Evolutionary conservation across 345 rosid species (phyloP).

Genomic region (Cardamine chenopodiifolia): DNA sequence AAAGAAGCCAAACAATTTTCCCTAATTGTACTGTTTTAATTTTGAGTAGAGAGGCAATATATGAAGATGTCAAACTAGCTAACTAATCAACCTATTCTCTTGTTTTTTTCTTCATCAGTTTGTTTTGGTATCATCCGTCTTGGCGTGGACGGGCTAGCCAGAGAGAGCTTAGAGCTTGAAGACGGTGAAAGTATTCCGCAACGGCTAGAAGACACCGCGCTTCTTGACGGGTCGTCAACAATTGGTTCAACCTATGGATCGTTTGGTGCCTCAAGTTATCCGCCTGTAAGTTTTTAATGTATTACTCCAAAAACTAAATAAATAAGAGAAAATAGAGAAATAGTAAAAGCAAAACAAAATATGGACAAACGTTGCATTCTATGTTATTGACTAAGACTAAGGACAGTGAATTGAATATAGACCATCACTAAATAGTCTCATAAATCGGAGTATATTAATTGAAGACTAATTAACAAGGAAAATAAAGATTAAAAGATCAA

Average conservation of each 20-base stretch:
- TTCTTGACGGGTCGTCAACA: conserved; percentile 81
- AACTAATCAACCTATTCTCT: conserved; percentile 45
- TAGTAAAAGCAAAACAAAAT: not conserved
- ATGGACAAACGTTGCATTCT: conserved; percentile 17
- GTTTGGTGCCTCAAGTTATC: conserved; percentile 93
- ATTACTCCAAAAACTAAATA: conserved; percentile 15
- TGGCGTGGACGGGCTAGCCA: conserved; percentile 93
- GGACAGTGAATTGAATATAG: not conserved
- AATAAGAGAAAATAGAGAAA: not conserved
- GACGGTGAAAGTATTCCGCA: conserved; percentile 90
- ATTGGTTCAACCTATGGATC: conserved; percentile 67
- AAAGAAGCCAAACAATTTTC: conserved; percentile 34
- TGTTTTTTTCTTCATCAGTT: not conserved
- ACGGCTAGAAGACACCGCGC: conserved; percentile 83
- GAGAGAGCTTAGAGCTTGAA: conserved; percentile 91
- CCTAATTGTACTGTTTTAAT: conserved; percentile 21
- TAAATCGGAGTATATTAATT: not conserved
- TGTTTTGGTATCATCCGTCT: conserved; percentile 48
- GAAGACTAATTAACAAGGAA: not conserved
- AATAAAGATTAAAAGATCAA: not conserved
- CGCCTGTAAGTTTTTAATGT: conserved; percentile 65
- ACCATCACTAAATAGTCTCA: conserved; percentile 16
- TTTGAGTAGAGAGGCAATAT: conserved; percentile 24
- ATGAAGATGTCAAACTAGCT: conserved; percentile 42
- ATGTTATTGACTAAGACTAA: conserved; percentile 28